Evolutionary conservation across 208 protist genomes (phyloP).

Genomic region (Acanthamoeba royreba): DNA sequence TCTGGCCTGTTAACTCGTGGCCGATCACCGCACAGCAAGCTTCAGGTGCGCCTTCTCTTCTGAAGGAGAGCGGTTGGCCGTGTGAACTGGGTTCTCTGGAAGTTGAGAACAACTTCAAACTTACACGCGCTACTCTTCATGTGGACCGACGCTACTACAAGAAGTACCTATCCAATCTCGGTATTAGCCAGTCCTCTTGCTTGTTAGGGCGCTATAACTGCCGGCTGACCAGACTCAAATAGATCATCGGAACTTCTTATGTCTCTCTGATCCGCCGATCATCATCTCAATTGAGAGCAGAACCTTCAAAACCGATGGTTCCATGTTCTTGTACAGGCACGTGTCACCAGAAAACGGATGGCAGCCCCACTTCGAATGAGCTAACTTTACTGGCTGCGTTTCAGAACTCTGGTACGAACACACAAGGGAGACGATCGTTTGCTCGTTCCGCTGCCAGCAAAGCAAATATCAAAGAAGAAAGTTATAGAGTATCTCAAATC

Average conservation of each 20-base stretch:
- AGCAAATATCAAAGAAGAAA: background rate
- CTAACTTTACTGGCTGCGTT: background rate
- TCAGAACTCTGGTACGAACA: background rate
- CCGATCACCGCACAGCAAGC: too few species aligned
- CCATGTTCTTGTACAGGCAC: background rate
- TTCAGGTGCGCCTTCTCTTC: background rate
- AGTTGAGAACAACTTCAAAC: background rate
- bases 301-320: background rate
- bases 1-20: too few species aligned
- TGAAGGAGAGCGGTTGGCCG: background rate
- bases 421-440: background rate
- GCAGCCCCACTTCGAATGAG: background rate
- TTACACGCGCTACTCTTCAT: background rate
- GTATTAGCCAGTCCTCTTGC: too few species aligned
- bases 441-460: background rate
- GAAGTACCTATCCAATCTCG: background rate
- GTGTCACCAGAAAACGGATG: too few species aligned
- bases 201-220: too few species aligned
- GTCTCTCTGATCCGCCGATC: background rate
- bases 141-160: background rate
- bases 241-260: background rate
- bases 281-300: background rate
- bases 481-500: background rate
- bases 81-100: background rate
- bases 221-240: too few species aligned